phyloP scores from a whole-genome alignment of 1,139 yeast species.

The Spencermartinsiella ligniputridi region DNA sequence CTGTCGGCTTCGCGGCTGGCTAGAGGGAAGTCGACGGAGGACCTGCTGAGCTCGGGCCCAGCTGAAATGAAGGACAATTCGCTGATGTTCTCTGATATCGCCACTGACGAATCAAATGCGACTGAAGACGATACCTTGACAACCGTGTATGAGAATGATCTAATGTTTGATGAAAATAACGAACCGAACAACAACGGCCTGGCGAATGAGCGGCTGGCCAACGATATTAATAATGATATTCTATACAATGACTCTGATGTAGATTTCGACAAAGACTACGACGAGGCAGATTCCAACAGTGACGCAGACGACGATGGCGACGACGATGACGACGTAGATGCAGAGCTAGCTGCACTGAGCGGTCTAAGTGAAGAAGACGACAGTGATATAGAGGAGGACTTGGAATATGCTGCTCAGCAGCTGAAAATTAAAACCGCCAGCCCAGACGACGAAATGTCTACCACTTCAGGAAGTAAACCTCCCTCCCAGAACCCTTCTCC shows the following conservation, averaged over 20 bases:
- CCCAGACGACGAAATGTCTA: conserved; percentile 14
- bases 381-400: conserved; percentile 36
- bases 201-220: conserved; percentile 3
- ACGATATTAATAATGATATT: neutral
- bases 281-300: conserved; percentile 10
- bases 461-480: conserved; percentile 15
- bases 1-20: neutral
- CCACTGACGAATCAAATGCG: conserved; percentile 10
- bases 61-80: neutral
- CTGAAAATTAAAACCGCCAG: conserved; percentile 21
- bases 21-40: conserved; percentile 5
- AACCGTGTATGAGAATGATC: conserved; percentile 18
- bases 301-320: conserved; percentile 14
- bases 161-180: conserved; percentile 13
- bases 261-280: conserved; percentile 8
- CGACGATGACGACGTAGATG: conserved; percentile 6
- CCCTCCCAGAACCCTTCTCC: conserved; percentile 21
- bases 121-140: conserved; percentile 19
- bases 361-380: conserved; percentile 33
- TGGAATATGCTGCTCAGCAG: conserved; percentile 31
- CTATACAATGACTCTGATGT: conserved; percentile 1
- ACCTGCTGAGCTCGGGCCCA: conserved; percentile 1
- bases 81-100: conserved; percentile 2
- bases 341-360: conserved; percentile 6
- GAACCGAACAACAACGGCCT: conserved; percentile 5